Evolutionary conservation across 2,329 filamentous ascomycete species (phyloP).

Genomic region (Ceratocystis cubensis): DNA sequence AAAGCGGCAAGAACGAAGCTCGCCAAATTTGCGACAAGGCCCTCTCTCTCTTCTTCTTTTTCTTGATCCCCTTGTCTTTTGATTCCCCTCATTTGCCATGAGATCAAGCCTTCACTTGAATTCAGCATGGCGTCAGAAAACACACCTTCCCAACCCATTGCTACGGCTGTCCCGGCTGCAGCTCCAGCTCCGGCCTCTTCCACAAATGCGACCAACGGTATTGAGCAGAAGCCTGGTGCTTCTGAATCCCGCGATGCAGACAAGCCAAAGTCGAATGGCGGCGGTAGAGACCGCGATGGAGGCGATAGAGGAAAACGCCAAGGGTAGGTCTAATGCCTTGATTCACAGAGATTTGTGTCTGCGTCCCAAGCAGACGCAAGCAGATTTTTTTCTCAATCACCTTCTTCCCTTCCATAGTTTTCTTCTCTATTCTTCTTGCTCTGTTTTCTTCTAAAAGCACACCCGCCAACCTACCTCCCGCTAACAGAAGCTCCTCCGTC

Average conservation of each 20-base stretch:
- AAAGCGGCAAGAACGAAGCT: not conserved
- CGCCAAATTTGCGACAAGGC: not conserved
- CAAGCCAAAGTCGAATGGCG: not conserved
- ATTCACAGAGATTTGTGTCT: not conserved
- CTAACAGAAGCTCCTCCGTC: conserved; percentile 15
- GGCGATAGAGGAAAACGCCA: conserved; percentile 16
- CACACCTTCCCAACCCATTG: conserved; percentile 13
- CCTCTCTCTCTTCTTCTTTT: conserved; percentile 3
- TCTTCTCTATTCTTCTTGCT: not conserved
- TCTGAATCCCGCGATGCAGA: conserved; percentile 11
- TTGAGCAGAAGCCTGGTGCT: conserved; percentile 10
- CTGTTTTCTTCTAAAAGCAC: not conserved
- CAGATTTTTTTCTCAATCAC: not conserved
- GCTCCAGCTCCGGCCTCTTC: conserved; percentile 1
- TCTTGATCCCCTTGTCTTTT: conserved; percentile 5
- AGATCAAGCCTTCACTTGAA: conserved; percentile 9
- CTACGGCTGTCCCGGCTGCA: not conserved
- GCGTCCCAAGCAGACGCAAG: not conserved
- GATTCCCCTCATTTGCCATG: conserved; percentile 11
- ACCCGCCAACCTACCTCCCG: conserved; percentile 16
- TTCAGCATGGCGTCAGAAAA: conserved; percentile 19
- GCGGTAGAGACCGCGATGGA: conserved; percentile 8
- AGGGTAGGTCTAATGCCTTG: conserved; percentile 13
- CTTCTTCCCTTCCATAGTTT: not conserved
- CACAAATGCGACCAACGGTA: not conserved